phyloP scores from a whole-genome alignment of 2,329 filamentous ascomycete species.

The Pseudogymnoascus sp. region DNA sequence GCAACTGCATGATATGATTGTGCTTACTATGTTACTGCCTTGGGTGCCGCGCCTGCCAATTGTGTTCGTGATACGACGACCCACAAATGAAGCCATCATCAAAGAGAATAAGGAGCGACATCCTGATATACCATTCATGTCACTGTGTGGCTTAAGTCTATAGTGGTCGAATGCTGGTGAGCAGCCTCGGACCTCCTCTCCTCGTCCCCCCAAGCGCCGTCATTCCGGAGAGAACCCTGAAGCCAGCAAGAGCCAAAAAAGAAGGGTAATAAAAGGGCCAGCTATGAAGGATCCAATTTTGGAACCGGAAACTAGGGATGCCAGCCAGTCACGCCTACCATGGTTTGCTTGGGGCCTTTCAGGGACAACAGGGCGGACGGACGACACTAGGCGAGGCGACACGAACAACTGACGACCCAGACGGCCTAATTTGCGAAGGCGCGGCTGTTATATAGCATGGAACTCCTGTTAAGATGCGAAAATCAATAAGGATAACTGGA shows the following conservation, averaged over 20 bases:
- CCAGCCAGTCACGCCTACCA: not conserved
- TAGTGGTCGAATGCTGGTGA: constrained; percentile 1
- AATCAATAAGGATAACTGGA: not conserved
- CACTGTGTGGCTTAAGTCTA: constrained; percentile 6
- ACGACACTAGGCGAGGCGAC: not conserved
- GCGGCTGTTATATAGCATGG: constrained; percentile 4
- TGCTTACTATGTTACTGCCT: constrained; percentile 2
- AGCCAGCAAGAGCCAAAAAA: not conserved
- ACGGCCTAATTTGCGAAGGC: not conserved
- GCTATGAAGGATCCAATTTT: constrained; percentile 2
- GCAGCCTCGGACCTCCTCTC: not conserved
- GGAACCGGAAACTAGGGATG: constrained; percentile 3
- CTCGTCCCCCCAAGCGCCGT: not conserved
- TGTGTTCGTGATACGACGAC: not conserved
- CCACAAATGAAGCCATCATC: constrained; percentile 1
- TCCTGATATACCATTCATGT: constrained; percentile 1
- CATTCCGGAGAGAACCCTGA: not conserved
- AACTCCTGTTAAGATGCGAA: not conserved
- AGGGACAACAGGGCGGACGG: constrained; percentile 5
- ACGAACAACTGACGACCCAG: not conserved
- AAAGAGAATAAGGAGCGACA: constrained; percentile 1
- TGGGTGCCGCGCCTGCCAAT: constrained; percentile 1
- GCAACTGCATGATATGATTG: constrained; percentile 8
- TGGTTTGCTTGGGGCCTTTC: constrained; percentile 2
- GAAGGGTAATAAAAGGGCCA: constrained; percentile 8